Base-by-base conservation (phyloP, 2,329 filamentous ascomycete species). In the Penicillium palitans region DNA sequence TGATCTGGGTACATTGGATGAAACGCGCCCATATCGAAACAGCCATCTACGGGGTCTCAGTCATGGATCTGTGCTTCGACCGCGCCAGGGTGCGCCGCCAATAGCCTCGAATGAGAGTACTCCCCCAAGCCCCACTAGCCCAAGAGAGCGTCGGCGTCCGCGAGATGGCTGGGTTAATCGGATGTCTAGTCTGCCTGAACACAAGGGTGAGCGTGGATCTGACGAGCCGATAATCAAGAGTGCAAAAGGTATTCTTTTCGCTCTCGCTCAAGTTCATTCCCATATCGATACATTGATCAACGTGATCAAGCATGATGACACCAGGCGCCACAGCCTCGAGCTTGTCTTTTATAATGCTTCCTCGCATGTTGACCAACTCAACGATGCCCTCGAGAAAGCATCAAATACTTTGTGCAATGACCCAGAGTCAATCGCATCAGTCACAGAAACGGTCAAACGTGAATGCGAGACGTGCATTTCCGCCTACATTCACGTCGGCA, bases 31-130 rank as follows among this genome's bases (percentile, higher is more conserved):
- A 21, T 81, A 81, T 62, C 79, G 81, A 52, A 78, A 80, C 66
- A 81, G 80, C 60, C 83, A 85, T 70, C 75, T 84, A 58, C 81
- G 83, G 48, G 83, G 82, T 9, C 79, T 84, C 59, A 86, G 83
- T 66, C 81, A 86, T 68, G 83, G 82, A 13, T 84, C 83, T 31
- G 76, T 82, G 10, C 70, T 82, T 51, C 72, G 74, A 62, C 66
- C 72, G 4, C 54, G 54, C n/a, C 71, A 74, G 37, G 69, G 73
- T 50, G 70, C 70, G 31, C 69, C 63, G 12, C 60, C 61, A 35
- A 41, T 55, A 40, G 61, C 70, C 35, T 64, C 69, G 9, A 72
- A 66, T 57, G 71, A 69, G 21, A 75, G 71, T 61, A 78, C 74
- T 65, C 76, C 78, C 17, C 76, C 76, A 7, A 79, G 76, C 57